phyloP scores from a whole-genome alignment of 2,329 filamentous ascomycete species.

The Fusarium proliferatum region DNA sequence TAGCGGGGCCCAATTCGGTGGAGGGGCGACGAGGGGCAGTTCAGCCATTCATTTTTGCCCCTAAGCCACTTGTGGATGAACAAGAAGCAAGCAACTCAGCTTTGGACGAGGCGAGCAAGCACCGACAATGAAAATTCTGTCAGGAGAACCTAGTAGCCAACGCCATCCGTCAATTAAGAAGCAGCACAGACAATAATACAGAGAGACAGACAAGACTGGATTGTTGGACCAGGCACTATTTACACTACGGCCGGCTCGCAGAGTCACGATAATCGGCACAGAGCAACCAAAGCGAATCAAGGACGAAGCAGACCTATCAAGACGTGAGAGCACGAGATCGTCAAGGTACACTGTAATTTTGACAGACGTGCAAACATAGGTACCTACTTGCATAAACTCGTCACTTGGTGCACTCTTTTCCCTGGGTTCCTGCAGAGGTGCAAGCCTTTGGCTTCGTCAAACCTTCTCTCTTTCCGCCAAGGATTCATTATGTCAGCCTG shows the following conservation, averaged over 20 bases:
- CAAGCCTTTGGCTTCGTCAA: slow-evolving; percentile 35
- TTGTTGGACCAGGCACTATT: slow-evolving; percentile 37
- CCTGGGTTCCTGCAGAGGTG: slow-evolving; percentile 34
- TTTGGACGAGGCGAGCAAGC: slow-evolving; percentile 39
- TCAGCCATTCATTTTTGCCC: slow-evolving; percentile 4
- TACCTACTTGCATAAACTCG: slow-evolving; percentile 21
- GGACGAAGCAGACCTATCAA: neutral
- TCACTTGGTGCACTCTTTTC: slow-evolving; percentile 10
- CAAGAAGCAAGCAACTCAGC: slow-evolving; percentile 35
- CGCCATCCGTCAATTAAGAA: slow-evolving; percentile 38
- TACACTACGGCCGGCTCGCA: slow-evolving; percentile 18
- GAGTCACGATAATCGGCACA: slow-evolving; percentile 20
- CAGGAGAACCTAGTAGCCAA: slow-evolving; percentile 46
- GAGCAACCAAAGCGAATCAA: slow-evolving; percentile 5
- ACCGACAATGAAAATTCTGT: slow-evolving; percentile 48
- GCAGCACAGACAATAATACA: slow-evolving; percentile 29
- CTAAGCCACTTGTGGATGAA: slow-evolving; percentile 41
- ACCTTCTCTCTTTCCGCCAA: slow-evolving; percentile 29
- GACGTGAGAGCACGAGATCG: slow-evolving; percentile 1
- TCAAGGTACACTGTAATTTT: slow-evolving; percentile 28
- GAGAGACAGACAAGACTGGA: neutral
- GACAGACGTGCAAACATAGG: slow-evolving; percentile 6
- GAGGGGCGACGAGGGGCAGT: slow-evolving; percentile 41
- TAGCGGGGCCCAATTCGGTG: slow-evolving; percentile 43
- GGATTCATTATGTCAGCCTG: slow-evolving; percentile 25